Evolutionary conservation across 805 yeast genomes (phyloP).

Genomic region (Nakazawaea sp.): DNA sequence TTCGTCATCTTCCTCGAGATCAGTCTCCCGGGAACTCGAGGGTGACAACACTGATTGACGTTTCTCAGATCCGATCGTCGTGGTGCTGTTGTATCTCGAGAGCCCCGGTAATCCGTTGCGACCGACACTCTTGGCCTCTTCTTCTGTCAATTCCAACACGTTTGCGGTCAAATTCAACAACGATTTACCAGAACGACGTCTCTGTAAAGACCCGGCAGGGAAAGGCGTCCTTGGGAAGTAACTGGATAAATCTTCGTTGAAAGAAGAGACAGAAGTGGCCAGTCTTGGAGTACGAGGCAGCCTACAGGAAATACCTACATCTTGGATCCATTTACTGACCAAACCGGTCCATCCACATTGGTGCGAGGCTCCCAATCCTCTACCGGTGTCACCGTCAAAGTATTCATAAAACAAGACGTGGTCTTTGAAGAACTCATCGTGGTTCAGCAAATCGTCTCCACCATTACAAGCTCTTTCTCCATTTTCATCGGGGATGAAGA

Average conservation of each 20-base stretch:
- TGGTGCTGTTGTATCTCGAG: constrained; percentile 17
- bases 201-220: constrained; percentile 41
- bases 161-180: constrained; percentile 61
- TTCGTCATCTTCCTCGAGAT: constrained; percentile 1
- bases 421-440: constrained; percentile 69
- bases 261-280: constrained; percentile 22
- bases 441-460: constrained; percentile 42
- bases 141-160: constrained; percentile 60
- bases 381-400: constrained; percentile 90
- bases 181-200: constrained; percentile 74
- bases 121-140: constrained; percentile 33
- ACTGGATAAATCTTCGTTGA: constrained; percentile 28
- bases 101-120: constrained; percentile 22
- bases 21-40: constrained; percentile 10
- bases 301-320: constrained; percentile 70
- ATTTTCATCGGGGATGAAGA: constrained; percentile 62
- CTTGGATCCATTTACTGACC: constrained; percentile 87
- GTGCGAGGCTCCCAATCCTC: constrained; percentile 90
- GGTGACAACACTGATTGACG: background rate
- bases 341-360: constrained; percentile 97
- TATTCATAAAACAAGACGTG: constrained; percentile 78
- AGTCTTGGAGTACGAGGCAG: constrained; percentile 37
- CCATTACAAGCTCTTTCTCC: constrained; percentile 73
- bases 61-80: constrained; percentile 9
- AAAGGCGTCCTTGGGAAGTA: constrained; percentile 39